Percentiles rank a stretch among this genome's conserved stretches.
Conservation (phyloP, 2,329 filamentous ascomycete species). For the Corinectria fuckeliana region DNA sequence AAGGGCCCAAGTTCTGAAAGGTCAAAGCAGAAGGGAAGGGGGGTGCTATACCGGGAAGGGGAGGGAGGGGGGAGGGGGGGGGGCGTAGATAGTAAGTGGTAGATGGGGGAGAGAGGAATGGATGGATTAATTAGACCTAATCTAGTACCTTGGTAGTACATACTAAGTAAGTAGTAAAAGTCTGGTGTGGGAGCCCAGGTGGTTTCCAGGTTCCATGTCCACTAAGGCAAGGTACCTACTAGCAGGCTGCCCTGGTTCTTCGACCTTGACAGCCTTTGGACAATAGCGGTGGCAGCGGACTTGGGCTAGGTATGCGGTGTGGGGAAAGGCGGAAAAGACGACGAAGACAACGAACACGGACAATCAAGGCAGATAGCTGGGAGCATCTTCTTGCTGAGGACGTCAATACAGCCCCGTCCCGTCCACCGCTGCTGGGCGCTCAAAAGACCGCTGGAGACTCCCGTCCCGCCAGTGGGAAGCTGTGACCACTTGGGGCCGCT, state of each 20-base stretch:
- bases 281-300: not conserved
- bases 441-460: constrained; percentile 9
- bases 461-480: constrained; percentile 16
- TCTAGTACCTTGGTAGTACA: no score
- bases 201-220: not conserved
- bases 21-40: constrained; percentile 20
- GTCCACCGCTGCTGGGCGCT: not conserved
- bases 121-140: no score
- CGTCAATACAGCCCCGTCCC: no score
- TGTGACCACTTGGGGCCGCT: constrained; percentile 11
- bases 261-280: not conserved
- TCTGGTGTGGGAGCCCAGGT: constrained; percentile 10
- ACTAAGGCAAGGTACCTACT: constrained; percentile 15
- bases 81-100: constrained; percentile 15
- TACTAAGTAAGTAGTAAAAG: no score
- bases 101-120: constrained; percentile 12
- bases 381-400: no score
- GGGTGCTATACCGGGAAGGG: not conserved
- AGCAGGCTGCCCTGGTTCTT: no score
- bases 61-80: constrained; percentile 4
- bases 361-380: no score
- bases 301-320: not conserved
- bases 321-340: not conserved
- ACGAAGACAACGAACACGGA: not conserved
- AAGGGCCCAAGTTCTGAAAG: constrained; percentile 15